Conservation (phyloP, 2,329 filamentous ascomycete species). For the Metarhizium rileyi region DNA sequence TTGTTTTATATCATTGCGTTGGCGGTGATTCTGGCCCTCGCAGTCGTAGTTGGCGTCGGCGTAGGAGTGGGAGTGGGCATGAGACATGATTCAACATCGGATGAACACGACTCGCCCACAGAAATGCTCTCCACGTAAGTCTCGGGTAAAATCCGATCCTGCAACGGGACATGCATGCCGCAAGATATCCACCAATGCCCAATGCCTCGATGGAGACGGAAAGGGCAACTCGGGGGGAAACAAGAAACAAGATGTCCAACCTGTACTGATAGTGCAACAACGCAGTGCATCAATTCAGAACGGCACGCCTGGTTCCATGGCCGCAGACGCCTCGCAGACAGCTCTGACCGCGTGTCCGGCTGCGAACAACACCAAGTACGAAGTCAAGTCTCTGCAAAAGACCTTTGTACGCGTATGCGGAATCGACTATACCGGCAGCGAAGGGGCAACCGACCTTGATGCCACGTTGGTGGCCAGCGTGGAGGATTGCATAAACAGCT, state of each 20-base stretch:
- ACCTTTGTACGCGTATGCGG: slow-evolving; percentile 35
- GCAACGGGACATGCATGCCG: too few relatives aligned
- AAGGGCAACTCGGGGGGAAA: too few relatives aligned
- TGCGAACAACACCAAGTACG: slow-evolving; percentile 34
- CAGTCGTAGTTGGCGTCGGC: slow-evolving; percentile 30
- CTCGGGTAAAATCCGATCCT: background rate
- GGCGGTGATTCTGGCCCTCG: slow-evolving; percentile 18
- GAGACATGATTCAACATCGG: slow-evolving; percentile 1
- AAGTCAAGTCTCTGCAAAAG: slow-evolving; percentile 29
- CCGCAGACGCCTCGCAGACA: slow-evolving; percentile 9
- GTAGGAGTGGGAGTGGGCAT: slow-evolving; percentile 28
- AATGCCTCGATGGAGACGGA: too few relatives aligned
- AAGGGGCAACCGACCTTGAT: slow-evolving; percentile 24
- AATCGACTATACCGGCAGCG: slow-evolving; percentile 31
- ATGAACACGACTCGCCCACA: background rate
- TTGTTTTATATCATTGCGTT: slow-evolving; percentile 27
- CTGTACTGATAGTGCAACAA: background rate
- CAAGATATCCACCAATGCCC: background rate
- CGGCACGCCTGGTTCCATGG: slow-evolving; percentile 1
- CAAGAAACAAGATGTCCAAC: too few relatives aligned
- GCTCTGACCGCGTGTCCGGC: slow-evolving; percentile 29
- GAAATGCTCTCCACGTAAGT: slow-evolving; percentile 5
- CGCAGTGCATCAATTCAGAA: background rate
- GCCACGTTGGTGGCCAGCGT: slow-evolving; percentile 28
- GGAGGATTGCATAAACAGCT: slow-evolving; percentile 35